Base-by-base conservation (phyloP, 2,329 filamentous ascomycete species). In the Cercospora zeae-maydis region DNA sequence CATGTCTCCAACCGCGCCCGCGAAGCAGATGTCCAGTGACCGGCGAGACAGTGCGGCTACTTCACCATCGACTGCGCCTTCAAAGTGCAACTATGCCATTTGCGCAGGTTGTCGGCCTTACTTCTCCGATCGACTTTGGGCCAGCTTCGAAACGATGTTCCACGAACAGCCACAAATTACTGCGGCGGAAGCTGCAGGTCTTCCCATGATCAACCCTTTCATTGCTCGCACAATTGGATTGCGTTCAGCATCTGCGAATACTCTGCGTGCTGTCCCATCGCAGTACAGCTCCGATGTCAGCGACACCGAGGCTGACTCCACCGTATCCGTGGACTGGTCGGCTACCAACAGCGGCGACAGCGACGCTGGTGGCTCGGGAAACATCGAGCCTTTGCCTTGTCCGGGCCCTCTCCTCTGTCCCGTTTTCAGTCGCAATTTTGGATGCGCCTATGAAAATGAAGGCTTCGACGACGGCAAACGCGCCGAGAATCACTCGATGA, bases 81-180 rank as follows among this genome's bases (percentile, higher is more conserved):
- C 60, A 47, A 67, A 63, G 14, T 84, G 82, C 70, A 71, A 66
- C n/a, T 78, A 78, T 67, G 75, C 76, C 55, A 77, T 78, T 56
- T 84, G 82, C 64, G 79, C 80, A 33, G 72, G 69, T n/a, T 84
- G 82, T 66, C 78, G 82, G 31, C 80, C 80, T 1, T 80, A 79
- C 66, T 80, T 78, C 65, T 75, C 74, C n/a, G 80, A 83, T 49
- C 78, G 81, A 3, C 68, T 78, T 34, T 81, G 75, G 69, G 73
- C 75, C 7, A 79, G 78, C 30, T 77, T 84, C 64, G 75, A 79
- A 3, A 71, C 76, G 11, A 74, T 82, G 34, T 73, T 80, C 24
- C 73, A 70, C 30, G 69, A 75, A 36, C 66, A 75, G 16, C 58
- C 72, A 24, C 71, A 76, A 1, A 30, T 80, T 9, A 75, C 75